Evolutionary conservation across 179 eudicot genomes (phyloP).

Genomic region (Camellia oleifera): DNA sequence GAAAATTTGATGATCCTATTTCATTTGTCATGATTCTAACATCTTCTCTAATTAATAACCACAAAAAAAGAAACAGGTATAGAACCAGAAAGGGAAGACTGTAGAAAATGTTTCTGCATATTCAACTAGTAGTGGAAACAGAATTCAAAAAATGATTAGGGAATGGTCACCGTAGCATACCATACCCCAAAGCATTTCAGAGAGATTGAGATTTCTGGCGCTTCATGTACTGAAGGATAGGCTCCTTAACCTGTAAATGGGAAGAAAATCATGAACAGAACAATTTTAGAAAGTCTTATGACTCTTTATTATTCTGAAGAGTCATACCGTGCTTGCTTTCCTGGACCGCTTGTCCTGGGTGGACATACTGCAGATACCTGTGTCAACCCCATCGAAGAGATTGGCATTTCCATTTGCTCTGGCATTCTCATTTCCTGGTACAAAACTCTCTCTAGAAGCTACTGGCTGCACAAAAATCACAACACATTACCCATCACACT

Average conservation of each 20-base stretch:
- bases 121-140: neutral
- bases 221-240: slow-evolving; percentile 69
- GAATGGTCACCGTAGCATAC: neutral
- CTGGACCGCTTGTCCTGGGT: slow-evolving; percentile 64
- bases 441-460: slow-evolving; percentile 74
- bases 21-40: too few species aligned
- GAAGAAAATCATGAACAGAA: neutral
- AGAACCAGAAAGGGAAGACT: too few species aligned
- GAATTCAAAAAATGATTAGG: neutral
- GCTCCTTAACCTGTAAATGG: slow-evolving; percentile 70
- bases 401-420: slow-evolving; percentile 29
- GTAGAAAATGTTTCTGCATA: neutral
- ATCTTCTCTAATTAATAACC: too few species aligned
- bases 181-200: slow-evolving; percentile 20
- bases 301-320: too few species aligned
- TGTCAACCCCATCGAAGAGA: slow-evolving; percentile 35
- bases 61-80: too few species aligned
- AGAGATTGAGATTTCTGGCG: slow-evolving; percentile 73
- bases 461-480: slow-evolving; percentile 51
- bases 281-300: neutral
- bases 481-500: neutral
- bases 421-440: slow-evolving; percentile 49
- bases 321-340: slow-evolving; percentile 80
- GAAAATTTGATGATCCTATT: too few species aligned
- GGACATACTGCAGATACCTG: slow-evolving; percentile 50